Evolutionary conservation across 257 asterid genomes (phyloP).

Genomic region (Hygrophila difformis): DNA sequence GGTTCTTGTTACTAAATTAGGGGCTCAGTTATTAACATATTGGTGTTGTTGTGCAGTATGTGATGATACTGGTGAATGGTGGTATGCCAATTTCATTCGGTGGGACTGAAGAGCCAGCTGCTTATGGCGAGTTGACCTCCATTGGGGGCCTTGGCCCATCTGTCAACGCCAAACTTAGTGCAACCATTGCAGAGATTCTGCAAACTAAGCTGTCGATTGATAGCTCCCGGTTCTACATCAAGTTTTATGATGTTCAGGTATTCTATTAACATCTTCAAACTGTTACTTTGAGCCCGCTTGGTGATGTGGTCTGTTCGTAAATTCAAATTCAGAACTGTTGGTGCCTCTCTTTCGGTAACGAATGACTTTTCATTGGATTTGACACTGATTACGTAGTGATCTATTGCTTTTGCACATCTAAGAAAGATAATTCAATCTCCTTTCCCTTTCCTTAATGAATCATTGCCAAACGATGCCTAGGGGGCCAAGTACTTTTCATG

Average conservation of each 20-base stretch:
- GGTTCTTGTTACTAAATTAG: too few species aligned
- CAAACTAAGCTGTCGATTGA: slow-evolving; percentile 71
- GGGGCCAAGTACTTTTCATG: neutral
- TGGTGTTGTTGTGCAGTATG: slow-evolving; percentile 36
- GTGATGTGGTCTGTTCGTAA: neutral
- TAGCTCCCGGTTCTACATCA: slow-evolving; percentile 62
- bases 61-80: slow-evolving; percentile 85
- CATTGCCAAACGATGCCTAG: neutral
- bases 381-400: neutral
- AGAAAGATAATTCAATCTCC: too few species aligned
- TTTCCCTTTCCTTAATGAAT: too few species aligned
- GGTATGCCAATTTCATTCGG: slow-evolving; percentile 77
- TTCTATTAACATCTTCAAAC: neutral
- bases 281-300: neutral
- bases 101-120: slow-evolving; percentile 92
- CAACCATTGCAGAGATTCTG: slow-evolving; percentile 81
- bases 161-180: slow-evolving; percentile 70
- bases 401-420: neutral
- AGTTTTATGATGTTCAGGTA: slow-evolving; percentile 87
- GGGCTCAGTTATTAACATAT: too few species aligned
- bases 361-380: too few species aligned
- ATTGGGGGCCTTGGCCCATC: slow-evolving; percentile 76
- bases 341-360: neutral
- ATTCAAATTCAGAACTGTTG: neutral
- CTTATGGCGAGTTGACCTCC: slow-evolving; percentile 80